Percentiles rank a stretch among this genome's conserved stretches.
These are phyloP conservation scores for Neurospora terricola DNA, from an alignment of 495 filamentous ascomycete genomes.

Conservation along the genomic window DNA sequence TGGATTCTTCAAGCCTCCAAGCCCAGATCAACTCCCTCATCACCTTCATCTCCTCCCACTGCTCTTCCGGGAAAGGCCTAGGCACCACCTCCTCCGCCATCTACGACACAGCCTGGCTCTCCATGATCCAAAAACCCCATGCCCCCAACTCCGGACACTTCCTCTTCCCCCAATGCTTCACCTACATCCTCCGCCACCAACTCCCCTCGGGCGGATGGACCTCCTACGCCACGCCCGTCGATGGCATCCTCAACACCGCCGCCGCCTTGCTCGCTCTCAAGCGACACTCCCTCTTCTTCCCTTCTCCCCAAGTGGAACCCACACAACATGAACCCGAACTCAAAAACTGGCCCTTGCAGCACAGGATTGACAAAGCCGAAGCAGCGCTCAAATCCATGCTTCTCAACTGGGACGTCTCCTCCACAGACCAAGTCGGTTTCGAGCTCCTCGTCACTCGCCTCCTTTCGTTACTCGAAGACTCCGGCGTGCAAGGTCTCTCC, in stretches of 20 bases:
- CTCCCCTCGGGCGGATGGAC: neutral
- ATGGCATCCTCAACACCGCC: neutral
- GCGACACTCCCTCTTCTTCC: neutral
- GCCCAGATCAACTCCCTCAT: neutral
- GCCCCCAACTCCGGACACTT: neutral
- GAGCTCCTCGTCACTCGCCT: neutral
- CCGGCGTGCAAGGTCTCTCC: neutral
- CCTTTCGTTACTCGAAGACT: neutral
- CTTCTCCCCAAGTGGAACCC: neutral
- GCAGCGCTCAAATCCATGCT: neutral
- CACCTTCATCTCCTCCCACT: neutral
- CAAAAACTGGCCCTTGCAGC: neutral
- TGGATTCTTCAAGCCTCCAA: neutral
- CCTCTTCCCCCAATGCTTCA: neutral
- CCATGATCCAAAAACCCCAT: neutral
- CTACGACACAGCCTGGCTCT: neutral
- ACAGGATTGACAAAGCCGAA: accelerated
- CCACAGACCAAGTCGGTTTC: neutral
- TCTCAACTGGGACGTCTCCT: neutral
- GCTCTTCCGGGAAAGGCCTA: neutral
- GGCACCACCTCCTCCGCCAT: neutral
- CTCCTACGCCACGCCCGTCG: neutral
- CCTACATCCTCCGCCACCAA: neutral
- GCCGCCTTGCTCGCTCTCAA: neutral
- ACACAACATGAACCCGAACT: neutral